These are phyloP conservation scores for Dipodascus albidus DNA, from an alignment of 805 yeast genomes.

Conservation along the genomic window DNA sequence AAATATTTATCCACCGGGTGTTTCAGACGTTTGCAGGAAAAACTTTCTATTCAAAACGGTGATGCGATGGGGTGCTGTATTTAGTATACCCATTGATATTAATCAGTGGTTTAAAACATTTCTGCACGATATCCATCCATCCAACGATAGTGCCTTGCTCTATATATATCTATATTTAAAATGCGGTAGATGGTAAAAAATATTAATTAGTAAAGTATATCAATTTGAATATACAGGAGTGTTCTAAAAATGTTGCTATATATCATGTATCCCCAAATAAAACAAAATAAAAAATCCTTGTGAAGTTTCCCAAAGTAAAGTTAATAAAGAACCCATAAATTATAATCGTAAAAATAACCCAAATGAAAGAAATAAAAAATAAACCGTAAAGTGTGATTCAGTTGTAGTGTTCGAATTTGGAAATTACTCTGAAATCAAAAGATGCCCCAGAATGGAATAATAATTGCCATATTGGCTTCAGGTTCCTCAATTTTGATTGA, in stretches of 20 bases:
- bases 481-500: background rate
- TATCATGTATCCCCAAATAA: background rate
- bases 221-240: too few species aligned
- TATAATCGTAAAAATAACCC: background rate
- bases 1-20: background rate
- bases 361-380: background rate
- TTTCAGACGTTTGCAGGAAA: background rate
- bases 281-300: background rate
- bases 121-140: too few species aligned
- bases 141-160: too few species aligned
- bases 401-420: too few species aligned
- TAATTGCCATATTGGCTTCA: background rate
- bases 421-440: background rate
- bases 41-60: background rate
- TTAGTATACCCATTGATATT: too few species aligned
- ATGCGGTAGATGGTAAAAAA: too few species aligned
- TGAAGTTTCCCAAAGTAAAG: background rate
- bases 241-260: background rate
- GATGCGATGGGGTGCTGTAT: too few species aligned
- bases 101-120: background rate
- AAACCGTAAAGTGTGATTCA: too few species aligned
- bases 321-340: background rate
- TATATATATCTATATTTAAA: too few species aligned
- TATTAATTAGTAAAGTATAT: too few species aligned
- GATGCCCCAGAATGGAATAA: background rate